These are phyloP conservation scores for Geopyxis carbonaria DNA, from an alignment of 495 filamentous ascomycete genomes.

Conservation along the genomic window DNA sequence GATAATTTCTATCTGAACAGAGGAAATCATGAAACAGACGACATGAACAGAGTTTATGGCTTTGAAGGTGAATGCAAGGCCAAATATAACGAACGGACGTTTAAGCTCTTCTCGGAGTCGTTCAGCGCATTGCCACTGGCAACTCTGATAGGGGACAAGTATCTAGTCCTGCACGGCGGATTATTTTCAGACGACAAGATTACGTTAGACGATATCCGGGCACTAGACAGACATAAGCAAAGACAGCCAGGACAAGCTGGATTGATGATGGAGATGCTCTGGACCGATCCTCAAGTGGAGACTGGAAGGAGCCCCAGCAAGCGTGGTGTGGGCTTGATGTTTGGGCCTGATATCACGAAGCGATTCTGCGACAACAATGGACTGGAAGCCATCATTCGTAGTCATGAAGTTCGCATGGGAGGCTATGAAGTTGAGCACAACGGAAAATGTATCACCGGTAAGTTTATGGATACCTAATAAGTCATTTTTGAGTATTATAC, in stretches of 20 bases:
- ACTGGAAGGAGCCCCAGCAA: constrained; percentile 88
- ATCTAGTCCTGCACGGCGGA: constrained; percentile 84
- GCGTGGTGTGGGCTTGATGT: constrained; percentile 88
- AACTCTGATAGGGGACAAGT: constrained; percentile 80
- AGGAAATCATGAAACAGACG: constrained; percentile 97
- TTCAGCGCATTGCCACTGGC: constrained; percentile 91
- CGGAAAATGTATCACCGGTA: constrained; percentile 87
- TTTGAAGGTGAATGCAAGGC: constrained; percentile 97
- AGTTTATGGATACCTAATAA: constrained; percentile 8
- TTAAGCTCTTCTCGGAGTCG: constrained; percentile 96
- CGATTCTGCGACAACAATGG: constrained; percentile 93
- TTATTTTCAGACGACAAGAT: constrained; percentile 95
- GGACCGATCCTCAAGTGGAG: constrained; percentile 82
- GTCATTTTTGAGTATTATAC: neutral
- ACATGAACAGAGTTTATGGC: constrained; percentile 98
- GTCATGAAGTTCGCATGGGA: constrained; percentile 94
- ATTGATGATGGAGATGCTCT: constrained; percentile 99
- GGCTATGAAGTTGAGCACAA: constrained; percentile 97
- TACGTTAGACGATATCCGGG: constrained; percentile 80
- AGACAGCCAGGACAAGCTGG: constrained; percentile 88
- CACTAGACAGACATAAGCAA: constrained; percentile 79
- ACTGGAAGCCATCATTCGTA: constrained; percentile 84
- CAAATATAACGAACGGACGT: constrained; percentile 90
- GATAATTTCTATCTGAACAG: constrained; percentile 86
- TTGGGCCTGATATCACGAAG: constrained; percentile 93